Base-by-base conservation (phyloP, 2,329 filamentous ascomycete genomes). In the Fusarium neocosmosporiellum region DNA sequence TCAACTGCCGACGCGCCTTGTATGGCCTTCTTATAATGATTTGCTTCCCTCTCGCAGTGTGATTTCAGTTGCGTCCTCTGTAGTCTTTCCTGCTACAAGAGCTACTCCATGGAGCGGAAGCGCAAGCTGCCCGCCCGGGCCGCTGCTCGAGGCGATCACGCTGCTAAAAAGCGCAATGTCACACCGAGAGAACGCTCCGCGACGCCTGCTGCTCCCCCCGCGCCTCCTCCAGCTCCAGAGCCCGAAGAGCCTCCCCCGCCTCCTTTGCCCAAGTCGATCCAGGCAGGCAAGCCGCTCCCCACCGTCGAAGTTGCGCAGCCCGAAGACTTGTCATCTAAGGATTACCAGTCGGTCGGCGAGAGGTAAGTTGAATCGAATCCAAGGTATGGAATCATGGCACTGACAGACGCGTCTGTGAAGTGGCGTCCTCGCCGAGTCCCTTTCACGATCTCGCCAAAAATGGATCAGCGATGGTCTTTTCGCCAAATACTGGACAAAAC, bases 401-500 rank as follows among this genome's bases (percentile, higher is more conserved):
- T 79, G 62, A 80, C 68, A 70, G 59, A 74, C 67, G 41, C 62
- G 59, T 71, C 50, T 34, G 66, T 67, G 59, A 76, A 94, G 94
- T 81, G 93, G 92, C 73, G 92, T 96, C 22, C 85, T 96, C 66
- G 87, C 89, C 76, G 92, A 95, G 74, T 94, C 93, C 3, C 86
- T 96, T 29, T 84, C 88, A 58, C 88, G 93, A 77, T 96, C 94
- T 77, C 91, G 93, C 67, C 87, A 91, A 65, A 90, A 88, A 87
- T 95, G 92, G 92, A 88, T 92, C 27, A 88, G 85, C 78, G 90
- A 92, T 73, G 91, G 92, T 33, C 87, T 94, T 55, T 94, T 95
- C 75, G 91, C 94, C 75, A 92, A 90, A 77, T 94, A 93, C 80
- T 95, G 92, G 92, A 88, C 90, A 10, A 94, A 94, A 78, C 92